These are phyloP conservation scores for Fonsecaea erecta DNA, from an alignment of 2,329 filamentous ascomycete species.

Conservation along the genomic window DNA sequence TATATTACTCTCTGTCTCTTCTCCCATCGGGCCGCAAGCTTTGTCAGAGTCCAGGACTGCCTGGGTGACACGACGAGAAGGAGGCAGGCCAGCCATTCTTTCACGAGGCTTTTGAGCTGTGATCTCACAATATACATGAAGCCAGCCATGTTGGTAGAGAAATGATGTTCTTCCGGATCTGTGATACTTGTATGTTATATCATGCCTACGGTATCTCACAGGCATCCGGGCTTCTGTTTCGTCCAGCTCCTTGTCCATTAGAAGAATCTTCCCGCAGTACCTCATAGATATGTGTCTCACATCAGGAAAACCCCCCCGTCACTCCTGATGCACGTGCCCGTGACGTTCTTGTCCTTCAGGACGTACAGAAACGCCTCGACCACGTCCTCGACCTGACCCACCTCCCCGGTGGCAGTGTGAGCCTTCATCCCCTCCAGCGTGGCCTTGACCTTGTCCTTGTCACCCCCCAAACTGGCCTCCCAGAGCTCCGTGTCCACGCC, in stretches of 20 bases:
- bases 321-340: conserved; percentile 43
- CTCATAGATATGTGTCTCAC: no score
- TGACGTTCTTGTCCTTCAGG: conserved; percentile 52
- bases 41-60: no score
- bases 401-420: conserved; percentile 38
- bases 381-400: conserved; percentile 46
- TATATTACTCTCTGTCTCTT: no score
- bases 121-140: no score
- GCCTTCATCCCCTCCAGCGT: conserved; percentile 39
- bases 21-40: no score
- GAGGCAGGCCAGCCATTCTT: no score
- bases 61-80: no score
- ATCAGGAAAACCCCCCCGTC: conserved; percentile 45
- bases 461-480: conserved; percentile 38
- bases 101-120: no score
- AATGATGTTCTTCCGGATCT: background rate
- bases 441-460: conserved; percentile 34
- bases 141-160: no score
- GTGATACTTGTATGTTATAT: background rate
- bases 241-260: no score
- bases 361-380: conserved; percentile 53
- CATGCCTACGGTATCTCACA: background rate
- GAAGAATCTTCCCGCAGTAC: no score
- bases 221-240: background rate
- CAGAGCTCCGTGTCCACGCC: conserved; percentile 51